A percentile compares a stretch with the other conserved stretches of the same genome.
Evolutionary conservation across 1,284 basidiomycete genomes (phyloP).

Genomic region (Volvariella surrecta): DNA sequence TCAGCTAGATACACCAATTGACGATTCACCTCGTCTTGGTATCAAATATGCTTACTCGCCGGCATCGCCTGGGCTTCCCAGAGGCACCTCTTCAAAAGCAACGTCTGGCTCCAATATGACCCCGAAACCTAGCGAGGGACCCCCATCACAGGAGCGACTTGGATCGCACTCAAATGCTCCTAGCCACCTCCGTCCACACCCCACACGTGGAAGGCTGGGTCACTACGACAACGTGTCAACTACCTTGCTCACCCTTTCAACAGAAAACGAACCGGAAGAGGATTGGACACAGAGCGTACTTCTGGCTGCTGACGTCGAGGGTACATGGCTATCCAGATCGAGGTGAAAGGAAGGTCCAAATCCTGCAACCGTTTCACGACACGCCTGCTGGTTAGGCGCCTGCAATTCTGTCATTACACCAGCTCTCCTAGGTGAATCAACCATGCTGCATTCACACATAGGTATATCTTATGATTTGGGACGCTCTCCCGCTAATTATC

Average conservation of each 20-base stretch:
- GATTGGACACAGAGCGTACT: constrained; percentile 58
- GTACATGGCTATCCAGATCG: no score
- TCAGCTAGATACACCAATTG: constrained; percentile 41
- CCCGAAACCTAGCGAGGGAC: no score
- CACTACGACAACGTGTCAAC: constrained; percentile 27
- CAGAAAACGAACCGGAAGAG: constrained; percentile 33
- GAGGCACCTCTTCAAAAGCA: no score
- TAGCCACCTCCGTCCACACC: constrained; percentile 20
- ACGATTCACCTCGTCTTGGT: constrained; percentile 33
- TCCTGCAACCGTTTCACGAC: background rate
- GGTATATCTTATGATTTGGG: no score
- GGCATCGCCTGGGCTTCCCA: background rate
- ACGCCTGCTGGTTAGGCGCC: no score
- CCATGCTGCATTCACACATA: no score
- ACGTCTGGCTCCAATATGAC: no score
- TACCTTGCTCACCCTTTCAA: constrained; percentile 34
- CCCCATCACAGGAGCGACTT: no score
- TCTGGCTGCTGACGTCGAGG: constrained; percentile 35
- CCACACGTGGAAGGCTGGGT: constrained; percentile 14
- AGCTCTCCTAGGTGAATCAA: no score
- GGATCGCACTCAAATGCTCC: background rate
- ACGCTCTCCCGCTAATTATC: no score
- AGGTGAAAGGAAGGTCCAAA: no score
- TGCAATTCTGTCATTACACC: no score
- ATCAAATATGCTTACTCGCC: constrained; percentile 22